Conservation (phyloP, 139 green algal genomes). For the Dunaliella primolecta region DNA sequence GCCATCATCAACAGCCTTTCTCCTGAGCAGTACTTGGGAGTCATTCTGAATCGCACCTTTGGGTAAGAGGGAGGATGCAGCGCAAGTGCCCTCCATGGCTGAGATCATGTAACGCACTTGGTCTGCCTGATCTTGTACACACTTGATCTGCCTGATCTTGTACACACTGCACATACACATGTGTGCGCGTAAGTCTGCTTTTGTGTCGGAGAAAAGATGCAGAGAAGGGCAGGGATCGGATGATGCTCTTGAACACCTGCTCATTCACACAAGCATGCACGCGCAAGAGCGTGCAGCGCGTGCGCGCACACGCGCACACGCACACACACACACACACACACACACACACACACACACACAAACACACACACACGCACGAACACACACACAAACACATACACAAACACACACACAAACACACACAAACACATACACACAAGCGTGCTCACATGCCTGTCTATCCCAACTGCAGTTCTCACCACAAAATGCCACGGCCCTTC, state of each 20-base stretch:
- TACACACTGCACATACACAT: neutral
- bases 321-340: neutral
- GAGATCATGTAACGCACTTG: neutral
- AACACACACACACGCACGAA: neutral
- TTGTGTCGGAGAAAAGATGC: neutral
- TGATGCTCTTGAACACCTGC: neutral
- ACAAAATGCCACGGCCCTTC: neutral
- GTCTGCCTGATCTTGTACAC: neutral
- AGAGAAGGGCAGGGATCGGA: neutral
- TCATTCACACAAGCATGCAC: neutral
- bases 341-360: neutral
- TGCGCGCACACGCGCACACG: neutral
- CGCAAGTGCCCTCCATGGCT: neutral
- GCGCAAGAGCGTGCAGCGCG: neutral
- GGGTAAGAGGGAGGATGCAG: neutral
- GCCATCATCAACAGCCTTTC: neutral
- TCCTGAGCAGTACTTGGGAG: neutral
- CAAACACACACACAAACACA: neutral
- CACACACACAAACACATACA: neutral
- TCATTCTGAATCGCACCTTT: neutral
- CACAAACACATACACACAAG: neutral
- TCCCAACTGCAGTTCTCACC: neutral
- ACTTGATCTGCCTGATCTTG: neutral
- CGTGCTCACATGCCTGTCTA: neutral
- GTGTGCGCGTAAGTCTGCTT: neutral